Percentiles rank a stretch among this genome's conserved stretches.
Evolutionary conservation across 108 stramenopile genomes (phyloP).

Genomic region (Conticribra guillardii): DNA sequence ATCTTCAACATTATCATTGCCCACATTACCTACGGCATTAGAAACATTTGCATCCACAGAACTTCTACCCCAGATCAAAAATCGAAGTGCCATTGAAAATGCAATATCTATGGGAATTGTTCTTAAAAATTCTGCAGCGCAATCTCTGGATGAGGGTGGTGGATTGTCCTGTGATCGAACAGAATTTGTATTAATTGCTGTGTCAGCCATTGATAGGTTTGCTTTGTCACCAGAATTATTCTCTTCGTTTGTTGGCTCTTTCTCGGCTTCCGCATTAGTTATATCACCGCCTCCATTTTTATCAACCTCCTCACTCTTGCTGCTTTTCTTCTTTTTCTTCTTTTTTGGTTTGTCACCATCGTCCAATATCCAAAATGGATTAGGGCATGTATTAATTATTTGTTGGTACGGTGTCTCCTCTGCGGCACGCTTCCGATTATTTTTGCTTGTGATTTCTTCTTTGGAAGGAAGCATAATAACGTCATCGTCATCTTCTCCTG

Average conservation of each 20-base stretch:
- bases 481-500: slow-evolving; percentile 1
- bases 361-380: slow-evolving; percentile 40
- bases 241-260: background rate
- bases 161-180: background rate
- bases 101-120: slow-evolving; percentile 57
- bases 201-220: background rate
- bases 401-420: background rate
- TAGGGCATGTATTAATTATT: slow-evolving; percentile 2
- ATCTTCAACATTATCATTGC: background rate
- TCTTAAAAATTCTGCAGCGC: slow-evolving; percentile 56
- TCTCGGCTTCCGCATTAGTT: background rate
- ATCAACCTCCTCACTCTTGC: background rate
- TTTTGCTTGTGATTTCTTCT: slow-evolving; percentile 4
- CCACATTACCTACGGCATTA: slow-evolving; percentile 30
- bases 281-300: background rate
- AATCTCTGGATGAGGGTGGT: slow-evolving; percentile 41
- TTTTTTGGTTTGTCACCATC: slow-evolving; percentile 28
- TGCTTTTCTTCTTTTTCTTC: slow-evolving; percentile 31
- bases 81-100: slow-evolving; percentile 46
- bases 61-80: slow-evolving; percentile 65
- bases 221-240: background rate
- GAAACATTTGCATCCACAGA: slow-evolving; percentile 25
- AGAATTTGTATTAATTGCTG: background rate
- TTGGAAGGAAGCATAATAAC: slow-evolving; percentile 5
- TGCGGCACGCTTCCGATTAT: background rate